Conservation (phyloP, 805 yeast genomes). For the Metschnikowia hibisci region DNA sequence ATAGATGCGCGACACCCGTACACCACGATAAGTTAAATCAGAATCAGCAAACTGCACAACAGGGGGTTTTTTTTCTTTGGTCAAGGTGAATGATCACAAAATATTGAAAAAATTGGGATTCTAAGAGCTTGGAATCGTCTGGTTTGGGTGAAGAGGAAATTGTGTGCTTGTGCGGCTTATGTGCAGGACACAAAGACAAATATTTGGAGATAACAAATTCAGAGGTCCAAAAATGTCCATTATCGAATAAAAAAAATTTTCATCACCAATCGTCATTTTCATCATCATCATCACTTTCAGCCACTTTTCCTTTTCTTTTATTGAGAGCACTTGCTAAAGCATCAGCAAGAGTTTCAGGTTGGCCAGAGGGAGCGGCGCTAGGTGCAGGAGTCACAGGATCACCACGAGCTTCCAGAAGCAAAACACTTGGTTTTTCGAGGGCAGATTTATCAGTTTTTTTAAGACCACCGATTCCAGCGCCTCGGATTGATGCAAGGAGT, state of each 20-base stretch:
- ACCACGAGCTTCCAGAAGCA: slow-evolving; percentile 69
- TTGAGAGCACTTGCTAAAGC: slow-evolving; percentile 85
- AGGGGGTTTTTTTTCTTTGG: too few relatives aligned
- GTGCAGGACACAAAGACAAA: not conserved
- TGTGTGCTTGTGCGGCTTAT: too few relatives aligned
- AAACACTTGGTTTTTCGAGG: slow-evolving; percentile 71
- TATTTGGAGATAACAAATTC: too few relatives aligned
- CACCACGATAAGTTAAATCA: not conserved
- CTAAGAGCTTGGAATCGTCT: too few relatives aligned
- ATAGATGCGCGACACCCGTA: not conserved
- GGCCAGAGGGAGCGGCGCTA: slow-evolving; percentile 39
- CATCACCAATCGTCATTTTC: slow-evolving; percentile 55
- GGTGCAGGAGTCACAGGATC: slow-evolving; percentile 41
- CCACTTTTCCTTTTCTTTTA: slow-evolving; percentile 76
- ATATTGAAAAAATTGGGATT: too few relatives aligned
- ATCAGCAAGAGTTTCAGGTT: slow-evolving; percentile 70
- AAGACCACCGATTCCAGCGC: slow-evolving; percentile 67
- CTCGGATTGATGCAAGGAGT: slow-evolving; percentile 78
- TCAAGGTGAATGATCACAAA: too few relatives aligned
- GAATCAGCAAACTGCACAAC: too few relatives aligned
- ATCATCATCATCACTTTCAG: slow-evolving; percentile 78
- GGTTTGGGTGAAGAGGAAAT: too few relatives aligned
- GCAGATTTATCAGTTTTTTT: slow-evolving; percentile 79
- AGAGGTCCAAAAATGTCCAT: too few relatives aligned
- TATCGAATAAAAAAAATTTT: too few relatives aligned